Evolutionary conservation across 2,329 filamentous ascomycete species (phyloP).

Genomic region (Botrytis deweyae): DNA sequence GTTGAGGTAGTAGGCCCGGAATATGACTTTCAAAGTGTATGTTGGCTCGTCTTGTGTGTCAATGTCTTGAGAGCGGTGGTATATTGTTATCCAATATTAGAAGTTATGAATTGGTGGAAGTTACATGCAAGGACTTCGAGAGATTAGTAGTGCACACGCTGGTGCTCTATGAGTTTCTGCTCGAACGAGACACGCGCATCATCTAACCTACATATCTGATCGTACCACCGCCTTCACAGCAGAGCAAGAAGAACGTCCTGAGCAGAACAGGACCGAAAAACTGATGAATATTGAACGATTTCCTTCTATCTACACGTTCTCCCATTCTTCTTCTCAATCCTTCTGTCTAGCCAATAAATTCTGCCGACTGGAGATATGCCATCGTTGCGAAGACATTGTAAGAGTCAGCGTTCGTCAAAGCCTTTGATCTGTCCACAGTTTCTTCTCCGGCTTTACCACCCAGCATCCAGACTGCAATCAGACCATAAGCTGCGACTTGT

Average conservation of each 20-base stretch:
- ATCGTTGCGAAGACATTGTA: conserved; percentile 20
- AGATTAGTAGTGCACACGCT: neutral
- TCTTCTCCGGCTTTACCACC: conserved; percentile 5
- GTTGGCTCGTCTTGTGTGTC: neutral
- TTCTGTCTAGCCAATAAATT: conserved; percentile 1
- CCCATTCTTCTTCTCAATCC: neutral
- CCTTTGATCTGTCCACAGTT: conserved; percentile 14
- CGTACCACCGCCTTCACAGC: neutral
- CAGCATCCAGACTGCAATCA: conserved; percentile 16
- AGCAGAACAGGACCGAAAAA: neutral
- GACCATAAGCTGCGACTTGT: neutral
- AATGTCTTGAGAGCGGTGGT: neutral
- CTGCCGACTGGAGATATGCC: conserved; percentile 13
- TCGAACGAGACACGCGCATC: neutral
- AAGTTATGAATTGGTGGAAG: neutral
- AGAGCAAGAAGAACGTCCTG: neutral
- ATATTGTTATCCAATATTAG: neutral
- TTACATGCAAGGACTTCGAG: neutral
- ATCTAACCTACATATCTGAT: neutral
- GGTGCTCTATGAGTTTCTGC: neutral
- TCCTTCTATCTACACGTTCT: neutral
- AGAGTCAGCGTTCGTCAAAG: conserved; percentile 11
- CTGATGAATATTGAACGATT: neutral
- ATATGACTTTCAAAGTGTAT: neutral
- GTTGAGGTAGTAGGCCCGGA: neutral